Base-by-base conservation (phyloP, 2,329 filamentous ascomycete genomes). In the Aspergillus phoenicis region DNA sequence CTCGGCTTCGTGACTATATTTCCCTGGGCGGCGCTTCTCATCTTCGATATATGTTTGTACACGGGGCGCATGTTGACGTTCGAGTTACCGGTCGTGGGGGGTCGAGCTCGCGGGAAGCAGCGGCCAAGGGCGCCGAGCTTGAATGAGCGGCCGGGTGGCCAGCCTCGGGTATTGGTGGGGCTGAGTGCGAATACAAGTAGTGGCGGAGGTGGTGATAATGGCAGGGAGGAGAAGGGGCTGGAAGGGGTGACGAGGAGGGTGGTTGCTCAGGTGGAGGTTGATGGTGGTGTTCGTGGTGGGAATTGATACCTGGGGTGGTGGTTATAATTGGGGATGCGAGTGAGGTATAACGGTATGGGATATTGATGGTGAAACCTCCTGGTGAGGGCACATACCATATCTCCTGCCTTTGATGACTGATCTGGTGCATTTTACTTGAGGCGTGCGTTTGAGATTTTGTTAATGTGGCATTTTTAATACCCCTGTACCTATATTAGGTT, bases 41-140 rank as follows among this genome's bases (percentile, higher is more conserved):
- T 87, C 64, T 89, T 89, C 77, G 88, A 91, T 71, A 73, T 88
- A 57, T 64, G 84, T 24, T 80, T 89, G 45, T 91, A 89, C 74
- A 64, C 86, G 60, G 84, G 83, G 72, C 86, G 88, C 62, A 79
- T 83, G 13, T 70, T 82, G 11, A 81, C 81, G 45, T 85, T 88
- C 72, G 83, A 88, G 62, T 74, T 89, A 2, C 87, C 87, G 1
- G 71, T 84, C 30, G 68, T 88, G 51, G 87, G 87, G 4, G 87
- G 87, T 5, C 78, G 86, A 66, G 86, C 87, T 36, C 80, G 83
- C 60, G 87, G 87, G 5, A 81, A 82, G 66, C 80, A 82, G 60
- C 79, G 85, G 63, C 88, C 88, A 5, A 79, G 85, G 64, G 86
- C 85, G 38, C 87, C 87, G 13, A 88, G 82, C 68, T 75, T 90